phyloP scores from a whole-genome alignment of 805 yeast species.

The Suhomyces prunicola region DNA sequence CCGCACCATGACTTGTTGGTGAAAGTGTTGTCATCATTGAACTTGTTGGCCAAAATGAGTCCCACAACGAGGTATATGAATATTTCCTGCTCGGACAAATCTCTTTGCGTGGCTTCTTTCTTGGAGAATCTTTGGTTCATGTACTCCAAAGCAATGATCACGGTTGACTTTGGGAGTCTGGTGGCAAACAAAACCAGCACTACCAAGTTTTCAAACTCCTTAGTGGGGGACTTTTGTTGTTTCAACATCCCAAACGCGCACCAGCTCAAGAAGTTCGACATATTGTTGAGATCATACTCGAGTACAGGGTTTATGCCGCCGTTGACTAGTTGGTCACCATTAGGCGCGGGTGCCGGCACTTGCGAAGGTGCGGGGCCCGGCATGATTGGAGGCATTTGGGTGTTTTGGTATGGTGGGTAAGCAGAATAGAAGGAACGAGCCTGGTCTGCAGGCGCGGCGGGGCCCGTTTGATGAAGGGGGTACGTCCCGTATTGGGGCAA shows the following conservation, averaged over 20 bases:
- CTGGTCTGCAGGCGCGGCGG: constrained; percentile 6
- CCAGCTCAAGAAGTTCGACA: constrained; percentile 80
- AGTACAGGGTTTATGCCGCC: constrained; percentile 79
- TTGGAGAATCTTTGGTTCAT: constrained; percentile 56
- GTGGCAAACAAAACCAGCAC: constrained; percentile 79
- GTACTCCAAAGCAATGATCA: constrained; percentile 76
- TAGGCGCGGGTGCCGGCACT: constrained; percentile 8
- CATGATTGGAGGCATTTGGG: constrained; percentile 3
- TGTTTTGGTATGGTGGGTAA: constrained; percentile 2
- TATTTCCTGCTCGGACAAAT: constrained; percentile 31
- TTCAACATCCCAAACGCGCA: constrained; percentile 67
- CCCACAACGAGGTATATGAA: constrained; percentile 63
- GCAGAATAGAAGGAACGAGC: constrained; percentile 12
- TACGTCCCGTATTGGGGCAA: constrained; percentile 17
- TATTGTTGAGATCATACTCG: constrained; percentile 74
- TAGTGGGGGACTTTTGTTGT: constrained; percentile 43
- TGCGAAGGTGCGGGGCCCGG: neutral
- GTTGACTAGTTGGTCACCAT: constrained; percentile 18
- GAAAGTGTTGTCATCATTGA: constrained; percentile 94
- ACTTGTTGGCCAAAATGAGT: constrained; percentile 83
- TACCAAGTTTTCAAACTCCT: constrained; percentile 55
- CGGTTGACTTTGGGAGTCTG: constrained; percentile 78
- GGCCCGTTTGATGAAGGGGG: constrained; percentile 12
- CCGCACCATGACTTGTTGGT: constrained; percentile 94
- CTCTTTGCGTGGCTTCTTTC: constrained; percentile 10